Conservation (phyloP, 2,329 filamentous ascomycete genomes). For the Boeremia lycopersici region DNA sequence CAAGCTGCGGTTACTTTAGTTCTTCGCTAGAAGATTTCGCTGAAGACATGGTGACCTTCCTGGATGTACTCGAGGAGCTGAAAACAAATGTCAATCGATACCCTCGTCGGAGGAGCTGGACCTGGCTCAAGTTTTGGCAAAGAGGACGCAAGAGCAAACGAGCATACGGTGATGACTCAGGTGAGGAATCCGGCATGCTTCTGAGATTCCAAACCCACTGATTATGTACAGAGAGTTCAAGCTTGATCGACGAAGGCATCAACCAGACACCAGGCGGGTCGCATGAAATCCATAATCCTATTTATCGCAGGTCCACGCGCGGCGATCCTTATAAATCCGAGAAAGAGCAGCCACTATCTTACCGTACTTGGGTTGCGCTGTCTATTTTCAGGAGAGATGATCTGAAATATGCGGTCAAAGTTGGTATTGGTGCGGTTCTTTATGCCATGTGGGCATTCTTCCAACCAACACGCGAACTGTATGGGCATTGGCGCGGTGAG, state of each 20-base stretch:
- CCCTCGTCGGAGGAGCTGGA: constrained; percentile 71
- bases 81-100: constrained; percentile 72
- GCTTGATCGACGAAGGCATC: constrained; percentile 32
- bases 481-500: constrained; percentile 89
- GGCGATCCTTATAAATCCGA: constrained; percentile 37
- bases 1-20: constrained; percentile 96
- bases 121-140: constrained; percentile 84
- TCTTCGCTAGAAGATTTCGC: constrained; percentile 91
- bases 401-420: constrained; percentile 84
- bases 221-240: constrained; percentile 27
- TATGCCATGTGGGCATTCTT: constrained; percentile 92
- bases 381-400: constrained; percentile 67
- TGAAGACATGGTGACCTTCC: constrained; percentile 82
- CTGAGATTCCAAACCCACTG: constrained; percentile 2
- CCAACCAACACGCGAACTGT: constrained; percentile 75
- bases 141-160: constrained; percentile 22
- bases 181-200: constrained; percentile 13
- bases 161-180: constrained; percentile 23
- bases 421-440: constrained; percentile 84
- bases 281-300: constrained; percentile 46
- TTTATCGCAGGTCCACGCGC: constrained; percentile 35
- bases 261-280: constrained; percentile 37
- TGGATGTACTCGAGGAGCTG: constrained; percentile 84
- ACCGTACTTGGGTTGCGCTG: constrained; percentile 61
- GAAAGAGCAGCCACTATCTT: constrained; percentile 46